A percentile compares a stretch with the other conserved stretches of the same genome.
These are phyloP conservation scores for Spathaspora sp. DNA, from an alignment of 1,139 yeast species.

Conservation along the genomic window DNA sequence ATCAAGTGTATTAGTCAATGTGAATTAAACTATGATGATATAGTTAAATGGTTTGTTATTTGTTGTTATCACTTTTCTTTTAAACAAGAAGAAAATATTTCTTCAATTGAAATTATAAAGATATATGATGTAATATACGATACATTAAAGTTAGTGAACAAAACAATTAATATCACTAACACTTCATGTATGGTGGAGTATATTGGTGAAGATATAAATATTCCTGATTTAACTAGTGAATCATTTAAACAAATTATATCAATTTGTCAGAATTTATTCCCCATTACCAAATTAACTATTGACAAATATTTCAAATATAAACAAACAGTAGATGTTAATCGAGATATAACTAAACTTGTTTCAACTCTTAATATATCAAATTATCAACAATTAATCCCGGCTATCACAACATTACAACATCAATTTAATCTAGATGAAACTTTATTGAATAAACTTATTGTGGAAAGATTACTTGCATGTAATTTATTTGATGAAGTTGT, in stretches of 20 bases:
- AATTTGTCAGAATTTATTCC: slow-evolving; percentile 42
- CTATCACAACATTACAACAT: slow-evolving; percentile 25
- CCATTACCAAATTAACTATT: slow-evolving; percentile 42
- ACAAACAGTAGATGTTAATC: slow-evolving; percentile 17
- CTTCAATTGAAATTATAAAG: slow-evolving; percentile 30
- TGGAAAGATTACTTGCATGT: slow-evolving; percentile 39
- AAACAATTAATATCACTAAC: neutral
- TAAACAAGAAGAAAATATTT: slow-evolving; percentile 16
- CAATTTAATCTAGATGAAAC: slow-evolving; percentile 22
- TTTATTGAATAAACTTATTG: slow-evolving; percentile 31
- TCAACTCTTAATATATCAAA: slow-evolving; percentile 33
- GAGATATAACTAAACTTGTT: slow-evolving; percentile 30
- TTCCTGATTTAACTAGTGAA: neutral
- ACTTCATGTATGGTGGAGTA: neutral
- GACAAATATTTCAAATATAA: slow-evolving; percentile 33
- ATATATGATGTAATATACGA: slow-evolving; percentile 30
- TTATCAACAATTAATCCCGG: slow-evolving; percentile 25
- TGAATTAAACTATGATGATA: slow-evolving; percentile 12
- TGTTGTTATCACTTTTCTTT: slow-evolving; percentile 28
- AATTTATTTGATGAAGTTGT: slow-evolving; percentile 35
- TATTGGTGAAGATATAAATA: neutral
- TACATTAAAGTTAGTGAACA: slow-evolving; percentile 19
- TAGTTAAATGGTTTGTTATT: slow-evolving; percentile 24
- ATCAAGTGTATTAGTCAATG: slow-evolving; percentile 19
- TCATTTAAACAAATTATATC: slow-evolving; percentile 27